Evolutionary conservation across 352 stramenopile genomes (phyloP).

Genomic region (Pythium rishiriense): DNA sequence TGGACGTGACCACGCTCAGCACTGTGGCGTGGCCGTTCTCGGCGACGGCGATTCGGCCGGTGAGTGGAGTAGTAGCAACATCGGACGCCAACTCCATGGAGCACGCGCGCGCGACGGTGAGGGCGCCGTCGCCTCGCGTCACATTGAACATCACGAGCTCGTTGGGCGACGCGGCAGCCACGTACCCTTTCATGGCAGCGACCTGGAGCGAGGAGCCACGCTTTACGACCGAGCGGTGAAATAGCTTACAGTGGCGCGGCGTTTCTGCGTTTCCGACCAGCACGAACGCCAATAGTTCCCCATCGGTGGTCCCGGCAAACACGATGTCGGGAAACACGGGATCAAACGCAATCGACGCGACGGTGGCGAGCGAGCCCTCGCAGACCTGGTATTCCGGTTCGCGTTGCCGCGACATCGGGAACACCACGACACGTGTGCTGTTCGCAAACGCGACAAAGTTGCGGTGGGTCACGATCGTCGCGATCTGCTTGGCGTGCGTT

Average conservation of each 20-base stretch:
- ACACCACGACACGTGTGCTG: conserved; percentile 30
- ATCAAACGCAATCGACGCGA: conserved; percentile 54
- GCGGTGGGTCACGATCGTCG: conserved; percentile 34
- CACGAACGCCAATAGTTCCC: conserved; percentile 47
- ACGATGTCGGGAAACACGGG: conserved; percentile 37
- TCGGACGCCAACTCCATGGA: not conserved
- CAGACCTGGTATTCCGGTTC: conserved; percentile 36
- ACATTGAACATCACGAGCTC: conserved; percentile 17
- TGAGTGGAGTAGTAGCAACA: not conserved
- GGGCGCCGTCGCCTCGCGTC: not conserved
- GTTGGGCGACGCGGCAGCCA: not conserved
- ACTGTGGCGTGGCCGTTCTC: conserved; percentile 16
- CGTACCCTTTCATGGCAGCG: conserved; percentile 9
- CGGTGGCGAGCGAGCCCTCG: conserved; percentile 34
- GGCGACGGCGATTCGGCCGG: not conserved
- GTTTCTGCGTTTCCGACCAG: conserved; percentile 7
- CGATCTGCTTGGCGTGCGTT: conserved; percentile 24
- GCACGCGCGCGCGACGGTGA: not conserved
- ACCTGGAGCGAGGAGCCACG: conserved; percentile 20
- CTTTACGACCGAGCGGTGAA: not conserved
- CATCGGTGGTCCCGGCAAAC: conserved; percentile 43
- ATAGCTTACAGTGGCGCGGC: conserved; percentile 23
- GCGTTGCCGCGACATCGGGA: conserved; percentile 34
- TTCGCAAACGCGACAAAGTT: conserved; percentile 49
- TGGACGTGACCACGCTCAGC: not conserved